Percentiles rank a stretch among this genome's conserved stretches.
Evolutionary conservation across 2,329 filamentous ascomycete species (phyloP).

Genomic region (Pyrenophora seminiperda): DNA sequence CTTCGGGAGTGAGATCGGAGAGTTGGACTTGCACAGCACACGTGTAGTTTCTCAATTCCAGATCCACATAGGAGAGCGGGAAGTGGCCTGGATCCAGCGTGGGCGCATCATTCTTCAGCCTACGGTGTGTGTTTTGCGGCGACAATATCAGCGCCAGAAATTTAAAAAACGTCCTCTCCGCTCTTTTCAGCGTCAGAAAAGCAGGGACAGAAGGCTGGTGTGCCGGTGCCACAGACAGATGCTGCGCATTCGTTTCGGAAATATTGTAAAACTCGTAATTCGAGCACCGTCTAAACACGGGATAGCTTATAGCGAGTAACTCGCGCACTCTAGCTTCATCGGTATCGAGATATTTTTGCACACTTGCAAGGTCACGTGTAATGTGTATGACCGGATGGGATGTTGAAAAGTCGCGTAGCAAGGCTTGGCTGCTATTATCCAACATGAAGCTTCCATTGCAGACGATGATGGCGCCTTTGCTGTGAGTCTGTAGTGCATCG

Average conservation of each 20-base stretch:
- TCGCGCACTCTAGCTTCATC: conserved; percentile 62
- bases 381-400: conserved; percentile 75
- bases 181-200: conserved; percentile 69
- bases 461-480: conserved; percentile 68
- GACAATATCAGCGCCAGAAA: conserved; percentile 67
- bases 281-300: conserved; percentile 67
- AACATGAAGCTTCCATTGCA: conserved; percentile 69
- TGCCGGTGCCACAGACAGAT: conserved; percentile 29
- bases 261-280: conserved; percentile 80
- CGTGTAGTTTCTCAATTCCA: conserved; percentile 67
- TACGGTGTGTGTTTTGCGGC: conserved; percentile 49
- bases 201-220: conserved; percentile 55
- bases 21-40: conserved; percentile 68
- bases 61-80: conserved; percentile 64
- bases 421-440: conserved; percentile 64
- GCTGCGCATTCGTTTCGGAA: conserved; percentile 56
- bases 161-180: conserved; percentile 70
- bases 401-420: conserved; percentile 66
- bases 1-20: conserved; percentile 59
- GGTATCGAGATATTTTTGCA: conserved; percentile 63
- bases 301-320: conserved; percentile 61
- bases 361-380: conserved; percentile 66
- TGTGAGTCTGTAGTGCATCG: conserved; percentile 63
- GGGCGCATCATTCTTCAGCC: conserved; percentile 43
- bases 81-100: conserved; percentile 65